Percentiles rank a stretch among this genome's conserved stretches.
Conservation (phyloP, 345 rosid genomes). For the Laguncularia racemosa region DNA sequence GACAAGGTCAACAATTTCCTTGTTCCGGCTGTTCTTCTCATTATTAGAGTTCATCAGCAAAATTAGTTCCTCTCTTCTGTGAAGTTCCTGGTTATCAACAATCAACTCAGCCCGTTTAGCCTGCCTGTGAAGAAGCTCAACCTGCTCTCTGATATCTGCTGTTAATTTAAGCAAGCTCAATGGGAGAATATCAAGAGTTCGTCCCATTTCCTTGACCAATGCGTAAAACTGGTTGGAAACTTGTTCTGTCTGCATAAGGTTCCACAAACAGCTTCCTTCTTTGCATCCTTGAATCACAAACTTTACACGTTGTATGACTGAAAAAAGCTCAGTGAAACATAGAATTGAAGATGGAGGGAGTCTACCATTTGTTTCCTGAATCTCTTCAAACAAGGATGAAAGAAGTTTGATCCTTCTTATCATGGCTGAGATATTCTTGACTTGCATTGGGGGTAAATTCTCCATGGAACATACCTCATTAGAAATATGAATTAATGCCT, state of each 20-base stretch:
- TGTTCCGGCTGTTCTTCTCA: constrained; percentile 33
- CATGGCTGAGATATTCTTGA: constrained; percentile 37
- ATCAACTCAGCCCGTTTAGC: constrained; percentile 39
- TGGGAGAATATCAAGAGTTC: constrained; percentile 60
- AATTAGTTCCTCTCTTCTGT: constrained; percentile 37
- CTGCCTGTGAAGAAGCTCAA: constrained; percentile 61
- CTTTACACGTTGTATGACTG: constrained; percentile 39
- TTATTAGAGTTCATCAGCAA: constrained; percentile 29
- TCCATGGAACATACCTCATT: constrained; percentile 42
- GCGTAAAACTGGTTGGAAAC: constrained; percentile 45
- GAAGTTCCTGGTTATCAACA: constrained; percentile 36
- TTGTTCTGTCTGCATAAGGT: constrained; percentile 27
- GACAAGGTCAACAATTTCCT: constrained; percentile 23
- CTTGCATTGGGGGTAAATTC: constrained; percentile 38
- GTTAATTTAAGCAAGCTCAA: constrained; percentile 40
- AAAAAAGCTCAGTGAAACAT: constrained; percentile 49
- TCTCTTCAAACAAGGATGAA: constrained; percentile 49
- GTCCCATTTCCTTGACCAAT: constrained; percentile 54
- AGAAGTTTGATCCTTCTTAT: constrained; percentile 53
- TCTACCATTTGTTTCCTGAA: constrained; percentile 23
- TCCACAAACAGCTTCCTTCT: constrained; percentile 49
- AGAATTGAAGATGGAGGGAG: constrained; percentile 53
- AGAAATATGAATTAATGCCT: constrained; percentile 40
- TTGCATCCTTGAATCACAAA: constrained; percentile 37
- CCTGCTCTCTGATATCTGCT: constrained; percentile 52